These are phyloP conservation scores for Phialocephala sp. DNA, from an alignment of 2,329 filamentous ascomycete species.

Conservation along the genomic window DNA sequence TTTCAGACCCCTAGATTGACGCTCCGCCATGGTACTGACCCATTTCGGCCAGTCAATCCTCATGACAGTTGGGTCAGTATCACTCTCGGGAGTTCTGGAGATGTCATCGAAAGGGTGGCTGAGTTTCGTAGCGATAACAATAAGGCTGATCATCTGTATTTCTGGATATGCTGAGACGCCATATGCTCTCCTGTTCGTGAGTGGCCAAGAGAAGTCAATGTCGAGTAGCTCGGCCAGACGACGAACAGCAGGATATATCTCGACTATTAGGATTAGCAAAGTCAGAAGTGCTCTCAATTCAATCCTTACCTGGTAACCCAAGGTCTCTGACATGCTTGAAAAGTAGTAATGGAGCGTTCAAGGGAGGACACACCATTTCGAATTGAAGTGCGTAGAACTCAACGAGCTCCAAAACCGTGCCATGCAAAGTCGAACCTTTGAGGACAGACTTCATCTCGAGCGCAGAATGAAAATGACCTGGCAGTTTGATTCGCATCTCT, in stretches of 20 bases:
- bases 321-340: slow-evolving; percentile 74
- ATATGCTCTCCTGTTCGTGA: slow-evolving; percentile 48
- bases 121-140: slow-evolving; percentile 80
- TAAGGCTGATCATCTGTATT: slow-evolving; percentile 69
- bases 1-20: slow-evolving; percentile 40
- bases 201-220: slow-evolving; percentile 63
- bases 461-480: slow-evolving; percentile 62
- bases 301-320: slow-evolving; percentile 70
- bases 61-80: slow-evolving; percentile 62
- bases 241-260: slow-evolving; percentile 65
- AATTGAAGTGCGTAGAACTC: slow-evolving; percentile 69
- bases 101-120: slow-evolving; percentile 74
- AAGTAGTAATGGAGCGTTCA: slow-evolving; percentile 73
- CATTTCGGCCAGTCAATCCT: slow-evolving; percentile 76
- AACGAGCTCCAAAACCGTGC: slow-evolving; percentile 64
- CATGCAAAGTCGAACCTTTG: slow-evolving; percentile 65
- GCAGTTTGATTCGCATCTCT: slow-evolving; percentile 69
- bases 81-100: slow-evolving; percentile 54
- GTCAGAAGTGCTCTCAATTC: neutral
- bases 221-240: slow-evolving; percentile 51
- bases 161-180: slow-evolving; percentile 72
- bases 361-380: slow-evolving; percentile 70
- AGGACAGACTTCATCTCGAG: slow-evolving; percentile 59
- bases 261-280: slow-evolving; percentile 55
- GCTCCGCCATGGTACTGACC: slow-evolving; percentile 55